A percentile compares a stretch with the other conserved stretches of the same genome.
phyloP scores from a whole-genome alignment of 306 rosid genomes.

The Vicia sativa region DNA sequence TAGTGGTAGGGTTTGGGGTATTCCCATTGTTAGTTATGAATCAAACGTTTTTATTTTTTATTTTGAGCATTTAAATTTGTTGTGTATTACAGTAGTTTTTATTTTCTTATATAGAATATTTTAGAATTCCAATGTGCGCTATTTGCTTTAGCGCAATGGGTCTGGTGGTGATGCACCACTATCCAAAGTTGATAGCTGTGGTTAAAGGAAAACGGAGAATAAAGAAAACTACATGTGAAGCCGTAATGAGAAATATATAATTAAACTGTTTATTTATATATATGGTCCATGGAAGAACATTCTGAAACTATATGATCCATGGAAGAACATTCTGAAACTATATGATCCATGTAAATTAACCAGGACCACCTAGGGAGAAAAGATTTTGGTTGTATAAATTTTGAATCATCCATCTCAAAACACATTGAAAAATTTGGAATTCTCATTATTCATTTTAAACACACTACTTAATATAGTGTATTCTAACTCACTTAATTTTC shows the following conservation, averaged over 20 bases:
- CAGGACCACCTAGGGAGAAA: background rate
- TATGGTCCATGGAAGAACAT: background rate
- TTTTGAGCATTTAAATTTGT: background rate
- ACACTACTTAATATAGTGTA: background rate
- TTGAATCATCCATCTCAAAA: background rate
- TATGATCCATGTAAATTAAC: background rate
- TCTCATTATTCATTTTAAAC: background rate
- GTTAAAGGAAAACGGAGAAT: background rate
- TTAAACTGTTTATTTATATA: background rate
- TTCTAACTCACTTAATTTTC: background rate
- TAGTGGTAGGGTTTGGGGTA: background rate
- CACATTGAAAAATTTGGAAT: background rate
- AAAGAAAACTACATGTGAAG: background rate
- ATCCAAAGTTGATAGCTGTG: background rate
- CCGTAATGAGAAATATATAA: background rate
- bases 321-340: background rate
- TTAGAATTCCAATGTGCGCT: background rate
- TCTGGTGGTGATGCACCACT: background rate
- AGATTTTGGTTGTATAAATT: background rate
- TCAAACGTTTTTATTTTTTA: background rate
- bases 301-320: background rate
- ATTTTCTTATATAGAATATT: background rate
- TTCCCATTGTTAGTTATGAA: background rate
- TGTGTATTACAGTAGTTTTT: background rate
- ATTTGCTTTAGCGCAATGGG: background rate